These are phyloP conservation scores for Blastobotrys capitulatus DNA, from an alignment of 1,139 yeast species.

Conservation along the genomic window DNA sequence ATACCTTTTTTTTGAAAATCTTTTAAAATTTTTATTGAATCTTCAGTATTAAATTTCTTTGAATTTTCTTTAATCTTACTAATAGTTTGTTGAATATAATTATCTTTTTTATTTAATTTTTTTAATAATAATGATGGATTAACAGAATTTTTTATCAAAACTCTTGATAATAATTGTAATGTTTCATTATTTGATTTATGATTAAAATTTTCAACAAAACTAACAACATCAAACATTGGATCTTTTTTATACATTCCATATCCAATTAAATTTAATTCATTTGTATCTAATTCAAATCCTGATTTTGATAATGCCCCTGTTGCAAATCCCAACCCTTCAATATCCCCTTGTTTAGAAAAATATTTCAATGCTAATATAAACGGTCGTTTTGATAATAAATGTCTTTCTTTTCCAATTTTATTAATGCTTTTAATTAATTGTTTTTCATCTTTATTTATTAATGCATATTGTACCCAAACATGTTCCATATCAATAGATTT, in stretches of 20 bases:
- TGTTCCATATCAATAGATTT: conserved; percentile 15
- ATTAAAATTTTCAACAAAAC: neutral
- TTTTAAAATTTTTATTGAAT: conserved; percentile 16
- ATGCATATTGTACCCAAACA: conserved; percentile 16
- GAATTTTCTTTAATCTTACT: neutral
- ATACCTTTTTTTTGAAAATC: conserved; percentile 18
- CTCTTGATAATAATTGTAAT: neutral
- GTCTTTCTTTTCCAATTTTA: conserved; percentile 4
- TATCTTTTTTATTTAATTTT: neutral
- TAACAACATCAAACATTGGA: conserved; percentile 2
- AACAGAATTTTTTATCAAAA: neutral
- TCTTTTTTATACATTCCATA: conserved; percentile 3
- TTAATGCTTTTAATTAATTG: conserved; percentile 11
- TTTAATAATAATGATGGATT: neutral
- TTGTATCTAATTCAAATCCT: conserved; percentile 6
- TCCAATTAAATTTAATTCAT: conserved; percentile 2
- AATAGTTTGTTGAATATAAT: neutral
- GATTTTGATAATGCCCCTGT: conserved; percentile 9
- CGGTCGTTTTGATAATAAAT: conserved; percentile 4
- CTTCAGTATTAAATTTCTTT: conserved; percentile 6
- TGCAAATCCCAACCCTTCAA: conserved; percentile 11
- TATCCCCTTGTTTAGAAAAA: conserved; percentile 9
- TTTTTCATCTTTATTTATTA: conserved; percentile 12
- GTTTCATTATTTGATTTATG: neutral
- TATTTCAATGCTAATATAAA: conserved; percentile 9